These are phyloP conservation scores for Croton setiger DNA, from an alignment of 441 rosid genomes.

Conservation along the genomic window DNA sequence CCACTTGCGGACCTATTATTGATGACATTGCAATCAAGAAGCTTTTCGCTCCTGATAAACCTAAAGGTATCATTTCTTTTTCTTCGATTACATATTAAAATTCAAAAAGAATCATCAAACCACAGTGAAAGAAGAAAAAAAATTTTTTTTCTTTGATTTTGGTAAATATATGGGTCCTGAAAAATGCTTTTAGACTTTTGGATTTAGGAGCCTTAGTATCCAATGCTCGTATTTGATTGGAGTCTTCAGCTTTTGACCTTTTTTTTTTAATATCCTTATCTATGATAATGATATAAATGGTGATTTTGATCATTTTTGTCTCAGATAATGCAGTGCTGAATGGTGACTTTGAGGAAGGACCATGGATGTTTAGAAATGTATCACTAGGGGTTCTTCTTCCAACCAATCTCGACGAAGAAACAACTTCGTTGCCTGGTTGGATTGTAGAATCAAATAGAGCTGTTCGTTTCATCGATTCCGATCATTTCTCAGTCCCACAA, in stretches of 20 bases:
- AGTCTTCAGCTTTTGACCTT: neutral
- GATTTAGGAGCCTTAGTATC: neutral
- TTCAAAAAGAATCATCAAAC: no score
- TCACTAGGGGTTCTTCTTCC: slow-evolving; percentile 85
- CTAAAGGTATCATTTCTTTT: slow-evolving; percentile 48
- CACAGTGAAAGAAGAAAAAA: neutral
- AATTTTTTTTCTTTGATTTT: neutral
- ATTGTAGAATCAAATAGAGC: slow-evolving; percentile 87
- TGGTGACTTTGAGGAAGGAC: slow-evolving; percentile 90
- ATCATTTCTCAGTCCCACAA: slow-evolving; percentile 73
- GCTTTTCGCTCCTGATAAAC: slow-evolving; percentile 62
- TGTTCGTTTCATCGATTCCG: slow-evolving; percentile 74
- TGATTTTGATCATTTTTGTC: neutral
- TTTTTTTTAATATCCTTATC: no score
- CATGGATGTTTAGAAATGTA: slow-evolving; percentile 83
- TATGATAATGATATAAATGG: neutral
- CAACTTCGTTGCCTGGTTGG: slow-evolving; percentile 87
- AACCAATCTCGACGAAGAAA: slow-evolving; percentile 83
- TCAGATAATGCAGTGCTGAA: slow-evolving; percentile 78
- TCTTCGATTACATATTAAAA: neutral
- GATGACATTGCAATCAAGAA: slow-evolving; percentile 87
- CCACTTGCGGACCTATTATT: slow-evolving; percentile 91
- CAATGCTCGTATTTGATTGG: neutral
- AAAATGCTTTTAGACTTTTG: slow-evolving; percentile 14
- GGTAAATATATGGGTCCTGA: slow-evolving; percentile 4